Evolutionary conservation across 495 filamentous ascomycete genomes (phyloP).

Genomic region (Xylaria cubensis): DNA sequence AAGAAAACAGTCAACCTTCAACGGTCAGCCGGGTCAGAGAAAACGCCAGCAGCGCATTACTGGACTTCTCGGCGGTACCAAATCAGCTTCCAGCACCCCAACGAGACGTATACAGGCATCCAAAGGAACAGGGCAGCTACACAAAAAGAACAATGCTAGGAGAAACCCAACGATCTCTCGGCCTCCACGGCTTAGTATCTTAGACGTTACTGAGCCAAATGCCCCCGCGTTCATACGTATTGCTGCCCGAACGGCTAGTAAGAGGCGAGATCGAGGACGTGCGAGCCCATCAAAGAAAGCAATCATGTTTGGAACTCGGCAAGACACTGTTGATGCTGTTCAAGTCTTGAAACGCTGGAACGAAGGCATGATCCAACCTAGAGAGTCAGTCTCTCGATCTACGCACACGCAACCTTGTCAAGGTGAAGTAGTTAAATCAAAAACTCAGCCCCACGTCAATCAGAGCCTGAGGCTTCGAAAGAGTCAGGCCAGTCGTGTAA

Average conservation of each 20-base stretch:
- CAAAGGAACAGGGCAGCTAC: constrained; percentile 11
- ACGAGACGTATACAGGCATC: constrained; percentile 1
- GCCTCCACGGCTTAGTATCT: constrained; percentile 61
- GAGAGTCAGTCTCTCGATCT: constrained; percentile 36
- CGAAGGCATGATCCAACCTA: constrained; percentile 67
- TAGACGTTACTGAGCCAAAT: constrained; percentile 70
- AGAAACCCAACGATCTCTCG: constrained; percentile 32
- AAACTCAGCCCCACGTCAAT: constrained; percentile 30
- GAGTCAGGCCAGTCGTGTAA: constrained; percentile 20
- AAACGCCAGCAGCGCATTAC: constrained; percentile 55
- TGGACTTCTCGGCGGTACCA: constrained; percentile 45
- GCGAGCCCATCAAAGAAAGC: constrained; percentile 77
- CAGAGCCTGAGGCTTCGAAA: constrained; percentile 28
- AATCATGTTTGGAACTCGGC: constrained; percentile 70
- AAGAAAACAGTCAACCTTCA: constrained; percentile 40
- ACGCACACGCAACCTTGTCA: constrained; percentile 42
- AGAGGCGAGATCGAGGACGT: constrained; percentile 67
- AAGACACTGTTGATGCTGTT: constrained; percentile 79
- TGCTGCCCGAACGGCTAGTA: constrained; percentile 73
- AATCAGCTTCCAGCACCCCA: constrained; percentile 27
- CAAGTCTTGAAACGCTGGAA: constrained; percentile 76
- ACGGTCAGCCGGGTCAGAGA: constrained; percentile 34
- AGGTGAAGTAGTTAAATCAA: constrained; percentile 21
- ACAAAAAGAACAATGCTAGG: constrained; percentile 24
- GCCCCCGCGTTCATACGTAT: constrained; percentile 79